A percentile compares a stretch with the other conserved stretches of the same genome.
These are phyloP conservation scores for Phaseolus coccineus DNA, from an alignment of 331 rosid species.

Conservation along the genomic window DNA sequence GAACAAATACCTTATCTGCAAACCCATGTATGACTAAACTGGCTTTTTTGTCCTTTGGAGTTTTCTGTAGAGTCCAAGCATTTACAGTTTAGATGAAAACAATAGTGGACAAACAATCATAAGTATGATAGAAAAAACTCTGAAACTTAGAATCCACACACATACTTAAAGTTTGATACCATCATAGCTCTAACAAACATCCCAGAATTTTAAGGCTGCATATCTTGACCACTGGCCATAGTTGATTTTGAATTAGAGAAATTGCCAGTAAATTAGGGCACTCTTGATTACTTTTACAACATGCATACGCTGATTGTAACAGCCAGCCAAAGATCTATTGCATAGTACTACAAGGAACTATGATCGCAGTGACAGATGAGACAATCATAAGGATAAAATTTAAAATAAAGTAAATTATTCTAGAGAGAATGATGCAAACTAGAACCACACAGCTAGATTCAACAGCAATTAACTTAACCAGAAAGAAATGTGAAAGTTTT, in stretches of 20 bases:
- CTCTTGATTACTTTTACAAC: constrained; percentile 1
- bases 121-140: background rate
- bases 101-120: constrained; percentile 35
- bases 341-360: background rate
- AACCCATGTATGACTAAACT: constrained; percentile 87
- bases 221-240: constrained; percentile 14
- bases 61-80: constrained; percentile 69
- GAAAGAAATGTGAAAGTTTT: background rate
- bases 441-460: background rate
- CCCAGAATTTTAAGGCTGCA: constrained; percentile 11
- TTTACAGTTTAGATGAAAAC: constrained; percentile 39
- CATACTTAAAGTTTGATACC: constrained; percentile 10
- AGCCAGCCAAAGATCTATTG: constrained; percentile 26
- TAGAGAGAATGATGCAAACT: background rate
- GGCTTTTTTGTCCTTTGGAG: constrained; percentile 98
- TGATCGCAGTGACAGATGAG: constrained; percentile 7
- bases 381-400: constrained; percentile 10
- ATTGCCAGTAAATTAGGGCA: constrained; percentile 33
- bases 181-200: constrained; percentile 22
- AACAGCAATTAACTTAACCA: background rate
- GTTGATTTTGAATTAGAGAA: constrained; percentile 23
- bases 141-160: constrained; percentile 27
- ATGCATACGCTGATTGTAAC: constrained; percentile 29
- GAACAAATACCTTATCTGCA: constrained; percentile 83
- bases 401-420: constrained; percentile 7